Conservation (phyloP, 306 rosid species). For the Sophora flavescens region DNA sequence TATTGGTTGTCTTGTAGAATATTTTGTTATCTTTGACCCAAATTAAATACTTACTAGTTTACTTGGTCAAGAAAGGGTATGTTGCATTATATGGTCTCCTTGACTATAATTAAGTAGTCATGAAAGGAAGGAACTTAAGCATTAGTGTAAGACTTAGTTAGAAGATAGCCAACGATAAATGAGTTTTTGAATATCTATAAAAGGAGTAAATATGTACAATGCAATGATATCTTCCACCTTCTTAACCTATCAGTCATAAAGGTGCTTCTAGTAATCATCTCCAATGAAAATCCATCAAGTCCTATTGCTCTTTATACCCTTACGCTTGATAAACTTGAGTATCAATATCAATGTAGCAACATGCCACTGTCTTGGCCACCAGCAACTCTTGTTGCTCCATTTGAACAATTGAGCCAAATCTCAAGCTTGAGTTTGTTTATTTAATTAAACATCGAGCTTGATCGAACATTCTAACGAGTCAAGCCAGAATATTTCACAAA, state of each 20-base stretch:
- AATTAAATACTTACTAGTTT: neutral
- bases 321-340: neutral
- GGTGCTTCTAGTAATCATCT: neutral
- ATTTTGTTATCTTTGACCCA: no score
- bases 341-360: neutral
- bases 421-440: no score
- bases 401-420: no score
- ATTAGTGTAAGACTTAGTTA: no score
- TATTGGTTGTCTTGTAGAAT: no score
- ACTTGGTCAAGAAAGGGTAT: neutral
- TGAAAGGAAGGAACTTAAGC: no score
- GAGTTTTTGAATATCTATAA: neutral
- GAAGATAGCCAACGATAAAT: no score
- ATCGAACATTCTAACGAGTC: no score
- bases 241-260: neutral
- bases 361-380: constrained; percentile 16
- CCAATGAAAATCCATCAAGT: constrained; percentile 20
- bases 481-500: no score
- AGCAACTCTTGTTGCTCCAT: constrained; percentile 17
- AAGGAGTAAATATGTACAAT: neutral
- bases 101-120: no score
- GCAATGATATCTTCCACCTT: neutral
- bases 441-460: no score
- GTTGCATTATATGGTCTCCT: no score
- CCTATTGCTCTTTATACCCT: neutral